These are phyloP conservation scores for Cystofilobasidium capitatum DNA, from an alignment of 768 basidiomycete genomes.

Conservation along the genomic window DNA sequence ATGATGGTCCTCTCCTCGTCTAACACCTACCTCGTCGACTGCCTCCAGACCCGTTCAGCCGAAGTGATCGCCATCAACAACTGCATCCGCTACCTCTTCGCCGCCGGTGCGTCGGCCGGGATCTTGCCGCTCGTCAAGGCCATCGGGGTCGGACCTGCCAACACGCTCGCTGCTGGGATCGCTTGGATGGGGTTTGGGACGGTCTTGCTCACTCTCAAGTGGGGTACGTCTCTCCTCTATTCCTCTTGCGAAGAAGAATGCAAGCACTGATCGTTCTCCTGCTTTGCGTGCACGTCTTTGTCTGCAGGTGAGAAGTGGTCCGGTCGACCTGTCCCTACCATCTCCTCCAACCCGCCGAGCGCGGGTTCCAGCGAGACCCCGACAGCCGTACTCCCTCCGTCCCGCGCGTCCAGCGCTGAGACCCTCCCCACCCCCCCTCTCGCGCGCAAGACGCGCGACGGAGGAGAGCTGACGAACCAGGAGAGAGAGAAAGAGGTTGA, in stretches of 20 bases:
- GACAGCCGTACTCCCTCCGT: no score
- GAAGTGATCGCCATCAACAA: slow-evolving; percentile 38
- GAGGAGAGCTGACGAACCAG: no score
- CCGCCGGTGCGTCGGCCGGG: slow-evolving; percentile 37
- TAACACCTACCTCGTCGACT: slow-evolving; percentile 36
- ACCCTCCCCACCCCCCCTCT: no score
- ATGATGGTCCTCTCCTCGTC: slow-evolving; percentile 35
- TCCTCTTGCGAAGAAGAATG: neutral
- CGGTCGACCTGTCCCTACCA: neutral
- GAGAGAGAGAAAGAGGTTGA: no score
- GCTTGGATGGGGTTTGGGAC: slow-evolving; percentile 6
- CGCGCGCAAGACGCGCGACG: no score
- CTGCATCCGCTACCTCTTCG: slow-evolving; percentile 37
- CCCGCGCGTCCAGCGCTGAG: no score
- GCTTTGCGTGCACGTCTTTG: neutral
- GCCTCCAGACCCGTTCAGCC: slow-evolving; percentile 25
- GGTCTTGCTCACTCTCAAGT: slow-evolving; percentile 11
- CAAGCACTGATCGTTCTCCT: neutral
- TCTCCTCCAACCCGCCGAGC: neutral
- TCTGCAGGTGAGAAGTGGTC: neutral
- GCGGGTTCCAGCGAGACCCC: neutral
- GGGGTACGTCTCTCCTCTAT: neutral
- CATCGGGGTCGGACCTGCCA: slow-evolving; percentile 40
- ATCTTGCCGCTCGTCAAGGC: slow-evolving; percentile 38
- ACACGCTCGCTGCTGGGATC: slow-evolving; percentile 34